Percentiles rank a stretch among this genome's conserved stretches.
These are phyloP conservation scores for Schizosaccharomyces lindneri DNA, from an alignment of 805 yeast genomes.

Conservation along the genomic window DNA sequence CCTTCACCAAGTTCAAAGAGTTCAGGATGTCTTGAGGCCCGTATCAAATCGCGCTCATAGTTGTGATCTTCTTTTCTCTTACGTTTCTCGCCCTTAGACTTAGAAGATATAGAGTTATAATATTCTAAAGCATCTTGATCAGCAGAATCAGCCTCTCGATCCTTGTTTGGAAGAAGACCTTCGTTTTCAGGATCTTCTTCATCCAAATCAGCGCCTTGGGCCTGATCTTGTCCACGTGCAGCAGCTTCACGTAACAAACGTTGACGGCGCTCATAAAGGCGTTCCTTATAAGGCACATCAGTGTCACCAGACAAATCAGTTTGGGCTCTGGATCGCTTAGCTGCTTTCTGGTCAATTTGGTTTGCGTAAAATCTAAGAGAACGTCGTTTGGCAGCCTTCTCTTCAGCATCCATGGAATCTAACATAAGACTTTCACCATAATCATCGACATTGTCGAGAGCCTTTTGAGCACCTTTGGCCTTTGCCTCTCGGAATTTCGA, in stretches of 20 bases:
- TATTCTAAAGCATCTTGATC: constrained; percentile 22
- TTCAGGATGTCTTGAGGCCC: background rate
- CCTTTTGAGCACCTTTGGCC: constrained; percentile 15
- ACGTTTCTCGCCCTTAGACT: constrained; percentile 24
- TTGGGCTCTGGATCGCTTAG: constrained; percentile 20
- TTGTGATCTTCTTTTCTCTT: constrained; percentile 40
- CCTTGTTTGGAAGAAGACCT: constrained; percentile 4
- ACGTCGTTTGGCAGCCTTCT: constrained; percentile 53
- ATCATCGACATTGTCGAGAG: constrained; percentile 19
- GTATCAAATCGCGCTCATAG: constrained; percentile 5
- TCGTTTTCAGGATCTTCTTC: constrained; percentile 13
- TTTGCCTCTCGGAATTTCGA: constrained; percentile 18
- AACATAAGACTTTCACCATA: constrained; percentile 39
- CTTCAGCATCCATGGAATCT: constrained; percentile 68
- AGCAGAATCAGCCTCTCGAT: background rate
- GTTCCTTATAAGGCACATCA: constrained; percentile 77
- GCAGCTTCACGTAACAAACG: constrained; percentile 71
- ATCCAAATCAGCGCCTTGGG: constrained; percentile 16
- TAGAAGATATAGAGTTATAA: constrained; percentile 33
- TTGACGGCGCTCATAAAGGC: constrained; percentile 73
- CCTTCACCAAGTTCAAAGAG: constrained; percentile 24
- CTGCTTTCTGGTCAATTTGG: constrained; percentile 61
- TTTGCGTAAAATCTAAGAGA: constrained; percentile 88
- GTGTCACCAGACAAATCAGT: constrained; percentile 53
- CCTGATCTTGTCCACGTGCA: constrained; percentile 39